These are phyloP conservation scores for Spiraea crenata DNA, from an alignment of 331 rosid genomes.

Conservation along the genomic window DNA sequence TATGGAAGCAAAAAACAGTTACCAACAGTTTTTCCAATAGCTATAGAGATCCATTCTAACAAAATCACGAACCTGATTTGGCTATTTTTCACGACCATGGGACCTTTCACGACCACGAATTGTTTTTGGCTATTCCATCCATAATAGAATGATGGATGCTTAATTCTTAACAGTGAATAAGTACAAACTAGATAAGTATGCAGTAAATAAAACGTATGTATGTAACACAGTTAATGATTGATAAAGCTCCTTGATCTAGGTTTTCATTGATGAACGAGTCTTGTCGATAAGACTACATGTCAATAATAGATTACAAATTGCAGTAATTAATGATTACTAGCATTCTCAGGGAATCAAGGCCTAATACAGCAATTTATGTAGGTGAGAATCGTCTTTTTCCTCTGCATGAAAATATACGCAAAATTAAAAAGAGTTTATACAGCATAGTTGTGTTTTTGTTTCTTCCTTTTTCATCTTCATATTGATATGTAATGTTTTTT, in stretches of 20 bases:
- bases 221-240: neutral
- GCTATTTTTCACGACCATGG: too few relatives aligned
- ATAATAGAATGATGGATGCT: too few relatives aligned
- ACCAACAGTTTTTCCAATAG: too few relatives aligned
- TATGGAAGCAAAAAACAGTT: too few relatives aligned
- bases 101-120: too few relatives aligned
- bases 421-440: constrained; percentile 11
- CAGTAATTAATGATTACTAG: constrained; percentile 21
- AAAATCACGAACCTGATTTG: too few relatives aligned
- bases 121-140: too few relatives aligned
- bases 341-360: constrained; percentile 43
- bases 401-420: constrained; percentile 49
- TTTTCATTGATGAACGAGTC: constrained; percentile 19
- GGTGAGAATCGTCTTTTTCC: constrained; percentile 61
- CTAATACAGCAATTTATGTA: constrained; percentile 70
- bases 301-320: constrained; percentile 23
- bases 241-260: constrained; percentile 14
- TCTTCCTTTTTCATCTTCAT: neutral
- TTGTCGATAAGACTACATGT: constrained; percentile 39
- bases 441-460: neutral
- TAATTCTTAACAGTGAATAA: too few relatives aligned
- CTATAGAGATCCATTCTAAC: too few relatives aligned
- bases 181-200: too few relatives aligned
- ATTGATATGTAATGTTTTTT: too few relatives aligned
- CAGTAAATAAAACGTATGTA: too few relatives aligned